Evolutionary conservation across 768 basidiomycete species (phyloP).

Genomic region (Leccinum sublutescens): DNA sequence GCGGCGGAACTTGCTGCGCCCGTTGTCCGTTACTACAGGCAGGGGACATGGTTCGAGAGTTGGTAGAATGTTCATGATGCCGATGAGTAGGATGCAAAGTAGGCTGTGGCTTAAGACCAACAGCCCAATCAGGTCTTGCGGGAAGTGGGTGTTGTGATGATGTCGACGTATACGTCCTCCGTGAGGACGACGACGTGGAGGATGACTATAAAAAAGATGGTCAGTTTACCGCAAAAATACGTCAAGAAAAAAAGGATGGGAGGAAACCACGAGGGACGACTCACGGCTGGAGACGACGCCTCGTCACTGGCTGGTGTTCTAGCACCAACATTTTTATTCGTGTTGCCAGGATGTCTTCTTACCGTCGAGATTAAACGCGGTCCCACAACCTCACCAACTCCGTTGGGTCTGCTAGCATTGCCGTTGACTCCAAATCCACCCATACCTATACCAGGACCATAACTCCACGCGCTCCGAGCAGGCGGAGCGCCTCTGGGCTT

Average conservation of each 20-base stretch:
- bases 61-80: constrained; percentile 49
- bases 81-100: constrained; percentile 55
- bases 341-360: constrained; percentile 49
- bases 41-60: constrained; percentile 41
- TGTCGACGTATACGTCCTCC: constrained; percentile 71
- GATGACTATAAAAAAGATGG: constrained; percentile 55
- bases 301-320: constrained; percentile 71
- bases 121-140: constrained; percentile 85
- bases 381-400: constrained; percentile 52
- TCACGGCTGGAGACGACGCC: constrained; percentile 71
- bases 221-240: not conserved
- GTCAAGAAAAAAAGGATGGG: not conserved
- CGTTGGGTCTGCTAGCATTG: constrained; percentile 21
- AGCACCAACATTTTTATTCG: constrained; percentile 51
- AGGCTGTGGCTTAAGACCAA: constrained; percentile 76
- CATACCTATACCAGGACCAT: constrained; percentile 59
- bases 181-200: constrained; percentile 77
- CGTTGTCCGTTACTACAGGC: constrained; percentile 36
- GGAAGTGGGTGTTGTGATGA: constrained; percentile 79
- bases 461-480: constrained; percentile 62
- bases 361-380: constrained; percentile 56
- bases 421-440: constrained; percentile 40
- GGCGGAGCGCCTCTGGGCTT: constrained; percentile 38
- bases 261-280: constrained; percentile 31
- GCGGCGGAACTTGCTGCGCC: constrained; percentile 36